Conservation (phyloP, 768 basidiomycete genomes). For the Boletus vermiculosoides region DNA sequence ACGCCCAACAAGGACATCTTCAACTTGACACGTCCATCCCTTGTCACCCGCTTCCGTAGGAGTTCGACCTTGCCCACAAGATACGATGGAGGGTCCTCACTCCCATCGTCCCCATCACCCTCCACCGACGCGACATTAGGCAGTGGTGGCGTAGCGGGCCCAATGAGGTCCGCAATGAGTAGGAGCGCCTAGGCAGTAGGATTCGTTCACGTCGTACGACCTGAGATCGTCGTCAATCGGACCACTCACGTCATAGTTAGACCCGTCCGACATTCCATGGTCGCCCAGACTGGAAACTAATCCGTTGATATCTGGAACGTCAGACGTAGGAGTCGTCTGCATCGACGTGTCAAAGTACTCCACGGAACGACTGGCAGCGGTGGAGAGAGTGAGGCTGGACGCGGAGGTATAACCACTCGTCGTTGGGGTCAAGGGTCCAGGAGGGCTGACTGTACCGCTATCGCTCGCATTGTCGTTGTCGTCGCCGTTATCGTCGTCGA, state of each 20-base stretch:
- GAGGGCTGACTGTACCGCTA: conserved; percentile 33
- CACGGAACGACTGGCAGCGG: conserved; percentile 22
- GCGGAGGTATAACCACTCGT: conserved; percentile 27
- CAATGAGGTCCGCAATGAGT: conserved; percentile 60
- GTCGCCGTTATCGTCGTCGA: conserved; percentile 17
- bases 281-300: conserved; percentile 57
- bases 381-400: conserved; percentile 30
- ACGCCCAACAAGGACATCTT: conserved; percentile 65
- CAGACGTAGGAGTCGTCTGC: conserved; percentile 31
- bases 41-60: conserved; percentile 54
- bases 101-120: conserved; percentile 2
- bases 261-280: conserved; percentile 42
- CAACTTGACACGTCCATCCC: conserved; percentile 67
- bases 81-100: conserved; percentile 13
- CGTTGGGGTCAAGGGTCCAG: conserved; percentile 33
- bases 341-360: conserved; percentile 29
- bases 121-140: conserved; percentile 2
- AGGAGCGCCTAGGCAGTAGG: conserved; percentile 49
- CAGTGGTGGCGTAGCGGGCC: conserved; percentile 40
- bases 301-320: conserved; percentile 61
- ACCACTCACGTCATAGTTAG: conserved; percentile 64
- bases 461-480: conserved; percentile 30
- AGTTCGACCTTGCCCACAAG: conserved; percentile 52
- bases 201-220: conserved; percentile 22
- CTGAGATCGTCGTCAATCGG: conserved; percentile 22